phyloP scores from a whole-genome alignment of 78 protist species.

The Creolimax fragrantissima region DNA sequence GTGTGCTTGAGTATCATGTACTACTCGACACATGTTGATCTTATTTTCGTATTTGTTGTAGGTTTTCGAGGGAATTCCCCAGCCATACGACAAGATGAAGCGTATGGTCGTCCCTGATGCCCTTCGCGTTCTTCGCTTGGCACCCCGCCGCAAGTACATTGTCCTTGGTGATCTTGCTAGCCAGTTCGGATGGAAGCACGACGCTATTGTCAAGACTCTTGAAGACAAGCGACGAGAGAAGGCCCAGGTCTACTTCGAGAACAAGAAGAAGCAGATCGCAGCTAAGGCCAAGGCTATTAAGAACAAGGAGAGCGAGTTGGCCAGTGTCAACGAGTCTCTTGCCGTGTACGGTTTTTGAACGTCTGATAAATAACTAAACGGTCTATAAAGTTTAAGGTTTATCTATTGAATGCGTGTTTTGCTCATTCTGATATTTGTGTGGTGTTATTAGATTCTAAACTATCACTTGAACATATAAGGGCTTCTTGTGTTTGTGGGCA shows the following conservation, averaged over 20 bases:
- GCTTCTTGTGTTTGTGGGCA: too few species aligned
- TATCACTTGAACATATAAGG: too few species aligned
- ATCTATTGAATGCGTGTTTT: too few species aligned
- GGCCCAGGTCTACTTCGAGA: slow-evolving; percentile 50
- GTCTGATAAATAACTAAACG: not conserved
- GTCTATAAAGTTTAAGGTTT: too few species aligned
- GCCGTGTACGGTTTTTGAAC: slow-evolving; percentile 18
- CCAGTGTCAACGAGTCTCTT: not conserved
- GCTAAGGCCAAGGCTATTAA: not conserved
- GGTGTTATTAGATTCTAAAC: too few species aligned
- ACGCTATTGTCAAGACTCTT: slow-evolving; percentile 69
- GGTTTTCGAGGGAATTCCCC: slow-evolving; percentile 95
- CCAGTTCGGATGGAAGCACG: slow-evolving; percentile 94
- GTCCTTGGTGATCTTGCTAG: slow-evolving; percentile 76
- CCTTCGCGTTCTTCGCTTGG: slow-evolving; percentile 75
- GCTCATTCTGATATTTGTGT: too few species aligned
- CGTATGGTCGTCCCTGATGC: slow-evolving; percentile 92
- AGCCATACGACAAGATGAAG: slow-evolving; percentile 85
- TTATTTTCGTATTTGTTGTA: not conserved
- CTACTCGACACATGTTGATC: not conserved
- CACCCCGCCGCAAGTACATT: slow-evolving; percentile 75
- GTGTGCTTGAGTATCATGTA: not conserved
- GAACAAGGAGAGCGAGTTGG: not conserved
- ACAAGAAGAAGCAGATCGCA: slow-evolving; percentile 28
- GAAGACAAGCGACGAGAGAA: slow-evolving; percentile 88